A percentile compares a stretch with the other conserved stretches of the same genome.
phyloP scores from a whole-genome alignment of 148 eudicot species.

The Fagopyrum esculentum region DNA sequence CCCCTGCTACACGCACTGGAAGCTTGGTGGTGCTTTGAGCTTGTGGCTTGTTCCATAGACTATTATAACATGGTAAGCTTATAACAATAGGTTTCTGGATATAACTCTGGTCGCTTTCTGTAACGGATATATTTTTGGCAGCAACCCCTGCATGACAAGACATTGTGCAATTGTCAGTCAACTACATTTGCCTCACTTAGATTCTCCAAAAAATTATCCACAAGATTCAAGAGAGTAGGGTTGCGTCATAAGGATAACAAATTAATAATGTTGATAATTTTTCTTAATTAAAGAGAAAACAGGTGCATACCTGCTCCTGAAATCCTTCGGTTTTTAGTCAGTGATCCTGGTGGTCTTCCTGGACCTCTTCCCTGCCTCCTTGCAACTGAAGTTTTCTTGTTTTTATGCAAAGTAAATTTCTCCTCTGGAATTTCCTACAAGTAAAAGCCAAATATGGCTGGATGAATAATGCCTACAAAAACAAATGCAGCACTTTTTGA shows the following conservation, averaged over 20 bases:
- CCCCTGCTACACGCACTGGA: constrained; percentile 13
- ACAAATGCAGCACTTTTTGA: not conserved
- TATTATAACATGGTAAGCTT: constrained; percentile 32
- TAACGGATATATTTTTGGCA: constrained; percentile 18
- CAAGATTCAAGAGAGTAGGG: not conserved
- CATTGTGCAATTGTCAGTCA: constrained; percentile 4
- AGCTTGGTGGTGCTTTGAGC: constrained; percentile 18
- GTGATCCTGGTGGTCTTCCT: constrained; percentile 26
- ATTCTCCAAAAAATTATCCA: not conserved
- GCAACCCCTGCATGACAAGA: constrained; percentile 20
- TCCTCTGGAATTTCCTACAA: constrained; percentile 24
- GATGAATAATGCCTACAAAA: constrained; percentile 11
- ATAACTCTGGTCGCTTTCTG: constrained; percentile 9
- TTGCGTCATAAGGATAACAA: too few relatives aligned
- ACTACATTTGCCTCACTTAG: not conserved
- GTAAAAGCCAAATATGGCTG: constrained; percentile 18
- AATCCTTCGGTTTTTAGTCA: constrained; percentile 2
- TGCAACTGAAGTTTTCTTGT: not conserved
- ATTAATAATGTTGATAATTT: too few relatives aligned
- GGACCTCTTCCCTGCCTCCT: constrained; percentile 18
- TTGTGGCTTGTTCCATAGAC: constrained; percentile 18
- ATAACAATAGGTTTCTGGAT: constrained; percentile 24
- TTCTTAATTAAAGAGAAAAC: not conserved
- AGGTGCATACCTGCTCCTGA: constrained; percentile 21
- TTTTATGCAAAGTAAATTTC: constrained; percentile 12